These are phyloP conservation scores for Endocarpon pusillum DNA, from an alignment of 495 filamentous ascomycete genomes.

Conservation along the genomic window DNA sequence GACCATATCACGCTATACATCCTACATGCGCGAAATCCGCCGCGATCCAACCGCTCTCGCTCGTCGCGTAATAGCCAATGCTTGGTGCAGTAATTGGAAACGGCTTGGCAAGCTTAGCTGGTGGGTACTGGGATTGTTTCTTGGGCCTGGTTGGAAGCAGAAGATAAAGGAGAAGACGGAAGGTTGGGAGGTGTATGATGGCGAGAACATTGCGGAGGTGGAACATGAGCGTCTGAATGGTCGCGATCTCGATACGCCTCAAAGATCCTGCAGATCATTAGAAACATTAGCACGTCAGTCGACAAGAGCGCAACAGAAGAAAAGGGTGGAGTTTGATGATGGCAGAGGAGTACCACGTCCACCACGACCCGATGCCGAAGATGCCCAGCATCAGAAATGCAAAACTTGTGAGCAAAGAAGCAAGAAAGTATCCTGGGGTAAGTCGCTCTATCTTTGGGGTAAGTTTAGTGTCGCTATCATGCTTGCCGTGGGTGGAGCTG, in stretches of 20 bases:
- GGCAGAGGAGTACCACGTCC: too few relatives aligned
- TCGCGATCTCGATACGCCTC: too few relatives aligned
- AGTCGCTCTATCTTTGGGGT: conserved; percentile 13
- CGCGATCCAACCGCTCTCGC: conserved; percentile 10
- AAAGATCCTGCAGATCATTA: too few relatives aligned
- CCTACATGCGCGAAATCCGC: conserved; percentile 6
- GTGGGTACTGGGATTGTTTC: conserved; percentile 7
- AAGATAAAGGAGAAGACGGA: neutral
- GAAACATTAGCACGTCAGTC: too few relatives aligned
- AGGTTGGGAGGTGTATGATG: neutral
- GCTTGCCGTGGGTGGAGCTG: conserved; percentile 16
- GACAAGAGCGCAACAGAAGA: too few relatives aligned
- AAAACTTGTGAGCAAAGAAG: too few relatives aligned
- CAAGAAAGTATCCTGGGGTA: conserved; percentile 1
- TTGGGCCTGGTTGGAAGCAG: conserved; percentile 2
- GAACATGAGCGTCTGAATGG: too few relatives aligned
- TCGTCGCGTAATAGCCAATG: conserved; percentile 12
- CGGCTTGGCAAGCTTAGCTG: conserved; percentile 5
- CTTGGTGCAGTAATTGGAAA: conserved; percentile 8
- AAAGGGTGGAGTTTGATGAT: neutral
- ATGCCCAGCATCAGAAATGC: too few relatives aligned
- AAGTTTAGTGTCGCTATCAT: conserved; percentile 18
- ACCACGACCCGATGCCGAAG: too few relatives aligned
- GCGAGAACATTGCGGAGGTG: neutral
- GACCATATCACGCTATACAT: conserved; percentile 7